A percentile compares a stretch with the other conserved stretches of the same genome.
Evolutionary conservation across 225 moss, liverwort and hornwort species (phyloP).

Genomic region (Straminergon stramineum): DNA sequence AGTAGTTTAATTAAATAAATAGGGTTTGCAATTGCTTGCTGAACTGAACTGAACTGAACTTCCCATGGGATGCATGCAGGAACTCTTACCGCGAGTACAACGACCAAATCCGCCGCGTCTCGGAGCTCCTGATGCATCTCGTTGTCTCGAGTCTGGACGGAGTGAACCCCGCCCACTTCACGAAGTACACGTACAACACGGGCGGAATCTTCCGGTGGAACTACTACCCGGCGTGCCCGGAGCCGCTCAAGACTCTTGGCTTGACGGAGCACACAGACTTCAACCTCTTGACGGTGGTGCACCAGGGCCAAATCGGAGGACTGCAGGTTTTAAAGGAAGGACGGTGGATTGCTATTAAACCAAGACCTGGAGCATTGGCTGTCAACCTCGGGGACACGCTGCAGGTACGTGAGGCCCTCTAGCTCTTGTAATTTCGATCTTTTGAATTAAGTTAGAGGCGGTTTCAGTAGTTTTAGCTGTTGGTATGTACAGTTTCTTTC

Average conservation of each 20-base stretch:
- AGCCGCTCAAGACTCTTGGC: conserved; percentile 41
- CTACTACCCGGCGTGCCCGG: conserved; percentile 43
- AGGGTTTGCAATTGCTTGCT: background rate
- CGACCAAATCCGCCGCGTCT: conserved; percentile 1
- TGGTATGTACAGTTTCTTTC: background rate
- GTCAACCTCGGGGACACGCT: conserved; percentile 49
- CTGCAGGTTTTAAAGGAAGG: conserved; percentile 40
- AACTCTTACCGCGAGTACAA: conserved; percentile 21
- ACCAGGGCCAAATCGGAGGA: conserved; percentile 43
- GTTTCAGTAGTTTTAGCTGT: background rate
- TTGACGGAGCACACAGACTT: conserved; percentile 42
- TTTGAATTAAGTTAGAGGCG: background rate
- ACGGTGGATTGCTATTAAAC: conserved; percentile 36
- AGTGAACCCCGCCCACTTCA: conserved; percentile 10
- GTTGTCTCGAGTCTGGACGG: conserved; percentile 13
- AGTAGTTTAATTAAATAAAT: background rate
- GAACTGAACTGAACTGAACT: background rate
- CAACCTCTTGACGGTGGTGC: conserved; percentile 44
- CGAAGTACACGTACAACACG: background rate
- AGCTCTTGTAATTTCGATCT: background rate
- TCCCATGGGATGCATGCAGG: background rate
- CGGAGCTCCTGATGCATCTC: conserved; percentile 13
- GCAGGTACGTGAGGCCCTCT: conserved; percentile 6
- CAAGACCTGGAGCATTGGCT: conserved; percentile 27
- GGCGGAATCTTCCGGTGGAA: conserved; percentile 36